Conservation (phyloP, 495 filamentous ascomycete genomes). For the Astrocystis sublimbata region DNA sequence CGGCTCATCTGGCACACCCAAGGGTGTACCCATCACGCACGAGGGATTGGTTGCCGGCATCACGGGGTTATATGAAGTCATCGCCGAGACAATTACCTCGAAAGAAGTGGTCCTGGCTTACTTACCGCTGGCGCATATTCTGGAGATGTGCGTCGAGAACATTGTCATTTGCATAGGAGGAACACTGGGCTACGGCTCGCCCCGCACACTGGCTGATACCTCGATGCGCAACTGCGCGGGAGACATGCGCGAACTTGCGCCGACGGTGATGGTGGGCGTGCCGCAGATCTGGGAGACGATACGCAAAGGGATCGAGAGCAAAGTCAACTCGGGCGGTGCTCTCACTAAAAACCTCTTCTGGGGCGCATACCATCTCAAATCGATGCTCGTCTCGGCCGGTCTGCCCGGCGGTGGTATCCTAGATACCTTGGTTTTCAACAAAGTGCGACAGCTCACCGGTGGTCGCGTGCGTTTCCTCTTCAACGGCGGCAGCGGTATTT, state of each 20-base stretch:
- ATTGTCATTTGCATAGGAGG: slow-evolving; percentile 68
- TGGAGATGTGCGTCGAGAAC: slow-evolving; percentile 80
- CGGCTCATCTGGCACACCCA: slow-evolving; percentile 85
- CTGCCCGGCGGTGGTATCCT: slow-evolving; percentile 71
- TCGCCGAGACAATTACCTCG: slow-evolving; percentile 49
- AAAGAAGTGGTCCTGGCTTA: slow-evolving; percentile 74
- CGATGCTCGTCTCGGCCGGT: slow-evolving; percentile 61
- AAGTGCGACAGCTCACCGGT: slow-evolving; percentile 72
- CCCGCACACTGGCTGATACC: slow-evolving; percentile 73
- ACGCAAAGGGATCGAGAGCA: slow-evolving; percentile 71
- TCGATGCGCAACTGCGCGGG: slow-evolving; percentile 49
- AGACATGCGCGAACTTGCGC: slow-evolving; percentile 78
- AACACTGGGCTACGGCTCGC: slow-evolving; percentile 81
- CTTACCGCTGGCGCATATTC: slow-evolving; percentile 89
- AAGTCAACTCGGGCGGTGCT: slow-evolving; percentile 51
- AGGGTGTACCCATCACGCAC: slow-evolving; percentile 83
- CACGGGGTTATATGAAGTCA: slow-evolving; percentile 42
- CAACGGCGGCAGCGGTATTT: slow-evolving; percentile 82
- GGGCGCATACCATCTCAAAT: slow-evolving; percentile 46
- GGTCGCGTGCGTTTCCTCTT: slow-evolving; percentile 71
- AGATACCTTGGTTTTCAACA: slow-evolving; percentile 75
- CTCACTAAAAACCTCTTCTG: slow-evolving; percentile 43
- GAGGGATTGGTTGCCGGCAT: slow-evolving; percentile 69
- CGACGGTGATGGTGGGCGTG: slow-evolving; percentile 80
- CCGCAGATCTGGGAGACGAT: slow-evolving; percentile 81